Conservation (phyloP, 768 basidiomycete species). For the Amanita molliuscula region DNA sequence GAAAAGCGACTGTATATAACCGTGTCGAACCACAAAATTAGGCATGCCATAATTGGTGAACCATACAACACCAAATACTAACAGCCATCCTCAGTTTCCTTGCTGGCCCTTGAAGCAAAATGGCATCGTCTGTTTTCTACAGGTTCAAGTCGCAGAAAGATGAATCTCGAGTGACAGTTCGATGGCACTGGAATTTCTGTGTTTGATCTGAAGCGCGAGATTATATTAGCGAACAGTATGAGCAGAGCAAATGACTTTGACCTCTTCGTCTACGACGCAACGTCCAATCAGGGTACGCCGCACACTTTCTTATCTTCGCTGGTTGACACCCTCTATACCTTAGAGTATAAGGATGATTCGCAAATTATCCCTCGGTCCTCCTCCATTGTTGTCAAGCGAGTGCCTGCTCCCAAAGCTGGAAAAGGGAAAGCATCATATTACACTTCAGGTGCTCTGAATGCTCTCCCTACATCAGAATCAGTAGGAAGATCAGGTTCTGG, state of each 20-base stretch:
- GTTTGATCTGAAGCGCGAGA: conserved; percentile 98
- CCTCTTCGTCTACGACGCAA: conserved; percentile 74
- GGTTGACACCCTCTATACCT: neutral
- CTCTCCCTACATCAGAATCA: conserved; percentile 39
- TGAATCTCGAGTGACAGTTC: conserved; percentile 92
- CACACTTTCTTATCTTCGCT: neutral
- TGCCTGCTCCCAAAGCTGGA: conserved; percentile 73
- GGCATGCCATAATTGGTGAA: neutral
- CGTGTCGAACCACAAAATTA: neutral
- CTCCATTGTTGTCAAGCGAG: conserved; percentile 85
- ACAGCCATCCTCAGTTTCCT: neutral
- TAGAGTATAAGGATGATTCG: conserved; percentile 90
- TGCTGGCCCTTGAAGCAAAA: conserved; percentile 24
- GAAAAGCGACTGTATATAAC: neutral
- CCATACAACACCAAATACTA: neutral
- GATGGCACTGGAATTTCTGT: conserved; percentile 98
- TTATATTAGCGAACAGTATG: conserved; percentile 92
- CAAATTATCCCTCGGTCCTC: conserved; percentile 90
- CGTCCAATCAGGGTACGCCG: conserved; percentile 78
- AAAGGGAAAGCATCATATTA: conserved; percentile 79
- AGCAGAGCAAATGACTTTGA: conserved; percentile 98
- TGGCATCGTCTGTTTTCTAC: conserved; percentile 95
- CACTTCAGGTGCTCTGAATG: conserved; percentile 35
- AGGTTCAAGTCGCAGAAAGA: conserved; percentile 92
- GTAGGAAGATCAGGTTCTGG: conserved; percentile 24